Base-by-base conservation (phyloP, 2,329 filamentous ascomycete species). In the Coniochaeta prunicola region DNA sequence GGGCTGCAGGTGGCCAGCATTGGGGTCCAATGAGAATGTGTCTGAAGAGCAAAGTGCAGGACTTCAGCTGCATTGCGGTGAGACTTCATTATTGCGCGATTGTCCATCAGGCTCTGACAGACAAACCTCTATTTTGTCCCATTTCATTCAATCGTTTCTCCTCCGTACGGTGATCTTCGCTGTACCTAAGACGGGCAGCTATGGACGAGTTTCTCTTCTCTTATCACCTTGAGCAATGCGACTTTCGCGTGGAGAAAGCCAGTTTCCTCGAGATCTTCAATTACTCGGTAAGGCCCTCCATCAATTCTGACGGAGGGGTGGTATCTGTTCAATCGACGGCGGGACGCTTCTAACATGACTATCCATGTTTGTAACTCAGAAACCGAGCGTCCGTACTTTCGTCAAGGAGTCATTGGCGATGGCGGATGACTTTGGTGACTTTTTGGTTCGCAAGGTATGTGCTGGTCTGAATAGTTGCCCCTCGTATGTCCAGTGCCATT, bases 241-340 rank as follows among this genome's bases (percentile, higher is more conserved):
- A 28, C 19, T 28, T 26, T 13, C 42, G 21, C 8, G 42, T 26
- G 17, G 58, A 66, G 31, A 53, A 56, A 3, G 62, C 58, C 6
- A 55, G 53, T 10, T 66, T 61, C 50, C 34, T 65, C 24, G 61
- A 66, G 57, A 64, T 66, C n/a, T 42, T 66, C 24, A 64, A 64
- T 19, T 66, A 65, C 48, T 58, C 60, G 54, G 65, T 64, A 56
- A n/a, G 10, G 60, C 53, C 21, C 24, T n/a, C n/a, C n/a, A 6
- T 13, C 54, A n/a, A 48, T 34, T 15, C 30, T 19, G 30, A 36
- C 26, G 5, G 34, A 13, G 24, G 61, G n/a, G n/a, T n/a, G n/a
- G 58, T 33, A 17, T 15, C 53, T 42, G 38, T 42, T n/a, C 17
- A 42, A 9, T 42, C 19, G 9, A 12, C 6, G 13, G n/a, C 4